Evolutionary conservation across 257 asterid species (phyloP).

Genomic region (Solanum tacnaense): DNA sequence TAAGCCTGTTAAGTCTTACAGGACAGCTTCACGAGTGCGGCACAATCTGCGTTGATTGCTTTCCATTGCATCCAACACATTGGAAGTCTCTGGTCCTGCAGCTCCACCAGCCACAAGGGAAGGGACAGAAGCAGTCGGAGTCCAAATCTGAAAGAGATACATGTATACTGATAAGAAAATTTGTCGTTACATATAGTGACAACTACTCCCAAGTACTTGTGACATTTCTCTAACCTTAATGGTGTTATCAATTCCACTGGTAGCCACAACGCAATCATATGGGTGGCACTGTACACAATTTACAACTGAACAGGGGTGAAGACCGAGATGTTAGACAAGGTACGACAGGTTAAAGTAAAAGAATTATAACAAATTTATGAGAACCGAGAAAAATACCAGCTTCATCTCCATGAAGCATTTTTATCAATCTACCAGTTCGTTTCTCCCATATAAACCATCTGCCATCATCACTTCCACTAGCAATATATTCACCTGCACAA

Average conservation of each 20-base stretch:
- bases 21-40: conserved; percentile 52
- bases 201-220: not conserved
- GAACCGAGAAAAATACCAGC: conserved; percentile 40
- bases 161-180: not conserved
- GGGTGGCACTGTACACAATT: conserved; percentile 96
- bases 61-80: conserved; percentile 69
- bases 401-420: conserved; percentile 88
- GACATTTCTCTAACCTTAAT: conserved; percentile 58
- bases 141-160: conserved; percentile 60
- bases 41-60: conserved; percentile 66
- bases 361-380: not conserved
- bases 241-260: conserved; percentile 96
- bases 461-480: conserved; percentile 99
- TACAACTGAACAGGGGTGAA: conserved; percentile 55
- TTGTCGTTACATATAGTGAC: not conserved
- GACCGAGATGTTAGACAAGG: conserved; percentile 2
- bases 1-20: conserved; percentile 32
- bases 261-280: conserved; percentile 69
- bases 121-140: conserved; percentile 66
- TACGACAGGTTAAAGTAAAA: not conserved
- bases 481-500: conserved; percentile 73
- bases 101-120: conserved; percentile 67
- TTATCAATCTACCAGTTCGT: conserved; percentile 70
- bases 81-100: conserved; percentile 60
- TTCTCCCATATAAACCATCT: conserved; percentile 98